Evolutionary conservation across 192 early-diverging fungal genomes (phyloP).

Genomic region (Thamnidium elegans): DNA sequence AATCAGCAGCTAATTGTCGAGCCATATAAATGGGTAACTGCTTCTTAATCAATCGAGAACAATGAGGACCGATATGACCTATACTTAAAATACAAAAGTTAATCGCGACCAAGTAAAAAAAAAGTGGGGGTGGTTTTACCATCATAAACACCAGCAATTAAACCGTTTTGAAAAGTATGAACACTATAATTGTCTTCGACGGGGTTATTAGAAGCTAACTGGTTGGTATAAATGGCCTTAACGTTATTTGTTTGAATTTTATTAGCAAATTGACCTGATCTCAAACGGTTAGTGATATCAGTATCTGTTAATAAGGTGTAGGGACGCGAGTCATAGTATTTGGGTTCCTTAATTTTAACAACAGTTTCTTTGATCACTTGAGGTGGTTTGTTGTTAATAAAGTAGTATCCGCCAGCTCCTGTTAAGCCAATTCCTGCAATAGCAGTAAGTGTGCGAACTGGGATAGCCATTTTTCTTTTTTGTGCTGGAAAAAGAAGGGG

Average conservation of each 20-base stretch:
- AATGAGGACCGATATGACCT: slow-evolving; percentile 50
- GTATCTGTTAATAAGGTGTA: slow-evolving; percentile 19
- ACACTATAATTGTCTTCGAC: slow-evolving; percentile 49
- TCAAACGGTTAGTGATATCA: slow-evolving; percentile 20
- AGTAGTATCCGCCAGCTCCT: slow-evolving; percentile 3
- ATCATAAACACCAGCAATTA: slow-evolving; percentile 55
- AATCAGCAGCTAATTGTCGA: slow-evolving; percentile 35
- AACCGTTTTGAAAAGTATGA: slow-evolving; percentile 34
- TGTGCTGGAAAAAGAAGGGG: not conserved
- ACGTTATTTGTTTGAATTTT: slow-evolving; percentile 30
- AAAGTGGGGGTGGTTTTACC: slow-evolving; percentile 23
- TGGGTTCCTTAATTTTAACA: not conserved
- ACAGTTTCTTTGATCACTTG: not conserved
- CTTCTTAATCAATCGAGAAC: slow-evolving; percentile 43
- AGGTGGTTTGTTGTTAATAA: not conserved
- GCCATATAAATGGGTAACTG: slow-evolving; percentile 47
- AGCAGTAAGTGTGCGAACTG: slow-evolving; percentile 17
- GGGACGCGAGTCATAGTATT: slow-evolving; percentile 17
- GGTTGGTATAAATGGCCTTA: slow-evolving; percentile 44
- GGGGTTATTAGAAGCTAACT: slow-evolving; percentile 50
- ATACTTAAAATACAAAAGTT: not conserved
- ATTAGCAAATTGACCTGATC: slow-evolving; percentile 21
- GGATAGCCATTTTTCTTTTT: not conserved
- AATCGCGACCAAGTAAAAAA: not conserved
- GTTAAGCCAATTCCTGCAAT: slow-evolving; percentile 16